These are phyloP conservation scores for Fraxinus quadrangulata DNA, from an alignment of 257 asterid genomes.

Conservation along the genomic window DNA sequence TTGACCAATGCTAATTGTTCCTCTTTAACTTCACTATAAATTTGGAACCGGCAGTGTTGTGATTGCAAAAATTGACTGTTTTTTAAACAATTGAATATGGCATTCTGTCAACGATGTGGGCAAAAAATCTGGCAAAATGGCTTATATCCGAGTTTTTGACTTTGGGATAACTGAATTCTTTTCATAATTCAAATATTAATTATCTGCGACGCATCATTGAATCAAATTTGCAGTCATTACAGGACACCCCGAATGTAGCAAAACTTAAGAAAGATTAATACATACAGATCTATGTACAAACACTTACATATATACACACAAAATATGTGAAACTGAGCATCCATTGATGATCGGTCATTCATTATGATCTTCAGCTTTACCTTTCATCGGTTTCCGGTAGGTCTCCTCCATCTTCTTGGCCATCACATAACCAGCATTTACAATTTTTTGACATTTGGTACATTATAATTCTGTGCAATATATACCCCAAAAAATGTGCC, in stretches of 20 bases:
- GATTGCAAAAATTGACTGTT: too few species aligned
- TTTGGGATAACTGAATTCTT: too few species aligned
- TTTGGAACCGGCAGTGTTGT: too few species aligned
- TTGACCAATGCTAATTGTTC: too few species aligned
- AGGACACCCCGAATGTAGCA: background rate
- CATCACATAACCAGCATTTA: conserved; percentile 21
- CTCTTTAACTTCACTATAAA: too few species aligned
- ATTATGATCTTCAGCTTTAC: conserved; percentile 9
- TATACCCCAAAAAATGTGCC: conserved; percentile 42
- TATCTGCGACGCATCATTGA: too few species aligned
- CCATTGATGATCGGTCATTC: conserved; percentile 7
- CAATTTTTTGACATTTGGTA: conserved; percentile 37
- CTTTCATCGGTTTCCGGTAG: conserved; percentile 34
- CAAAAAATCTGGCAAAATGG: too few species aligned
- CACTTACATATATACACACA: background rate
- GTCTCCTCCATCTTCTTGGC: conserved; percentile 36
- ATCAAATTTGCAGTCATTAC: background rate
- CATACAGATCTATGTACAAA: background rate
- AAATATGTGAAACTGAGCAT: background rate
- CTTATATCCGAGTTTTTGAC: too few species aligned
- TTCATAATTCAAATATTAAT: too few species aligned
- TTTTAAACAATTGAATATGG: too few species aligned
- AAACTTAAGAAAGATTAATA: background rate
- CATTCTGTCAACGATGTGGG: too few species aligned
- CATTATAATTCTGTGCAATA: conserved; percentile 42